Percentiles rank a stretch among this genome's conserved stretches.
These are phyloP conservation scores for Aureobasidium sp. DNA, from an alignment of 2,329 filamentous ascomycete species.

Conservation along the genomic window DNA sequence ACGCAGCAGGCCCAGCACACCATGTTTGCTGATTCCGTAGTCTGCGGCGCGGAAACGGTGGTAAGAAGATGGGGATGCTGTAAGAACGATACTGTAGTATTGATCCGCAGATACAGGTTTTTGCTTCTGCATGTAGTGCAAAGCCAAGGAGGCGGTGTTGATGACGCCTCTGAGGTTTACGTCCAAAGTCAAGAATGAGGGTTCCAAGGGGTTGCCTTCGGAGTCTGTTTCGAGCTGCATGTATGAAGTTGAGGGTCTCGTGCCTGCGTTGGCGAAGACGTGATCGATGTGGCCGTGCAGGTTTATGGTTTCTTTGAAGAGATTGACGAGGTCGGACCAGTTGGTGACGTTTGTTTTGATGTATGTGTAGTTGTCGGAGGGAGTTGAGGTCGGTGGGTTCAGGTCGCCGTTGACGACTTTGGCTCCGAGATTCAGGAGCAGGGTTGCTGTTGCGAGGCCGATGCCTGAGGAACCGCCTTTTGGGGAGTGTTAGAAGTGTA, in stretches of 20 bases:
- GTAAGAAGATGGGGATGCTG: slow-evolving; percentile 41
- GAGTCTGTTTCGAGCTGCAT: slow-evolving; percentile 28
- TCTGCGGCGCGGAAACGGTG: slow-evolving; percentile 44
- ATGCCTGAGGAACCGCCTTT: slow-evolving; percentile 49
- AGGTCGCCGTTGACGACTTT: slow-evolving; percentile 48
- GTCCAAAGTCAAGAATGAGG: slow-evolving; percentile 31
- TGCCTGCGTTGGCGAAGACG: slow-evolving; percentile 36
- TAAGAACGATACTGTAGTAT: slow-evolving; percentile 45
- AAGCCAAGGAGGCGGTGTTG: slow-evolving; percentile 32
- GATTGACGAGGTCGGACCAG: slow-evolving; percentile 42
- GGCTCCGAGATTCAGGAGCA: slow-evolving; percentile 45
- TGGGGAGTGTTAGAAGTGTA: slow-evolving; percentile 22
- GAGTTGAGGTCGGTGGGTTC: slow-evolving; percentile 27
- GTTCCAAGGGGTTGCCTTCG: slow-evolving; percentile 21
- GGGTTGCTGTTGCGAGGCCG: slow-evolving; percentile 46
- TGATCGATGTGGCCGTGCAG: slow-evolving; percentile 36
- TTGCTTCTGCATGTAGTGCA: slow-evolving; percentile 40
- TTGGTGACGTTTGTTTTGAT: slow-evolving; percentile 27
- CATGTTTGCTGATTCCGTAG: slow-evolving; percentile 49
- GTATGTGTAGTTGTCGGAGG: slow-evolving; percentile 18
- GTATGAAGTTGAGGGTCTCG: slow-evolving; percentile 36
- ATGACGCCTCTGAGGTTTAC: slow-evolving; percentile 36
- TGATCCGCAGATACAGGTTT: not conserved
- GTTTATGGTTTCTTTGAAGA: slow-evolving; percentile 44
- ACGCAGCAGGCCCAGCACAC: slow-evolving; percentile 45